Conservation (phyloP, 2,329 filamentous ascomycete species). For the Trichophaea hybrida region DNA sequence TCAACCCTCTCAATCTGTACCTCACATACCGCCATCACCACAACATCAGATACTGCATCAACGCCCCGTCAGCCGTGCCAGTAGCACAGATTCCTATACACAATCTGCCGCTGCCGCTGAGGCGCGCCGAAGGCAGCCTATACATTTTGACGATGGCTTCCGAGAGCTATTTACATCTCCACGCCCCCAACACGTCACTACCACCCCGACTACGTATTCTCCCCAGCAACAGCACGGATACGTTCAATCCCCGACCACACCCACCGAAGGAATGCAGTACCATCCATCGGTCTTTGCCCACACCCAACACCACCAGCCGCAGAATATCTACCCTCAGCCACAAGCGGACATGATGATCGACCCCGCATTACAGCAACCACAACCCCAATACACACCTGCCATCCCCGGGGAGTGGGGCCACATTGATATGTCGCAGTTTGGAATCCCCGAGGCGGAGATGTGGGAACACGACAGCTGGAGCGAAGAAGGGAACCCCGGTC, state of each 20-base stretch:
- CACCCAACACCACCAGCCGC: slow-evolving; percentile 8
- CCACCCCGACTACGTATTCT: slow-evolving; percentile 3
- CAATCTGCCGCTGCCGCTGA: not conserved
- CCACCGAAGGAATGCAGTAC: slow-evolving; percentile 3
- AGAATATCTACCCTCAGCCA: slow-evolving; percentile 3
- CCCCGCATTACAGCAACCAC: slow-evolving; percentile 11
- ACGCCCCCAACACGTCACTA: slow-evolving; percentile 6
- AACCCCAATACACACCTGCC: slow-evolving; percentile 4
- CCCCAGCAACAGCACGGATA: not conserved
- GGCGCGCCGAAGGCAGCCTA: slow-evolving; percentile 8
- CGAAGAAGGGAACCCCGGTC: slow-evolving; percentile 4
- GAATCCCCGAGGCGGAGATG: slow-evolving; percentile 6
- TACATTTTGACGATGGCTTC: slow-evolving; percentile 22
- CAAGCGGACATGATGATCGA: slow-evolving; percentile 20
- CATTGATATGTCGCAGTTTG: slow-evolving; percentile 18
- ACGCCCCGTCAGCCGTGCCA: slow-evolving; percentile 4
- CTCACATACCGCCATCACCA: slow-evolving; percentile 9
- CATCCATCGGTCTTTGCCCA: not conserved
- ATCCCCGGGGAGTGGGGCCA: slow-evolving; percentile 9
- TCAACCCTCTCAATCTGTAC: slow-evolving; percentile 6
- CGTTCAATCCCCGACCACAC: slow-evolving; percentile 2
- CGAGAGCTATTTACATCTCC: slow-evolving; percentile 18
- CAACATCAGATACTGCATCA: slow-evolving; percentile 6
- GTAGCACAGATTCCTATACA: slow-evolving; percentile 5
- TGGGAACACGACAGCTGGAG: slow-evolving; percentile 5